Base-by-base conservation (phyloP, 2,329 filamentous ascomycete genomes). In the Diaporthe longicolla region DNA sequence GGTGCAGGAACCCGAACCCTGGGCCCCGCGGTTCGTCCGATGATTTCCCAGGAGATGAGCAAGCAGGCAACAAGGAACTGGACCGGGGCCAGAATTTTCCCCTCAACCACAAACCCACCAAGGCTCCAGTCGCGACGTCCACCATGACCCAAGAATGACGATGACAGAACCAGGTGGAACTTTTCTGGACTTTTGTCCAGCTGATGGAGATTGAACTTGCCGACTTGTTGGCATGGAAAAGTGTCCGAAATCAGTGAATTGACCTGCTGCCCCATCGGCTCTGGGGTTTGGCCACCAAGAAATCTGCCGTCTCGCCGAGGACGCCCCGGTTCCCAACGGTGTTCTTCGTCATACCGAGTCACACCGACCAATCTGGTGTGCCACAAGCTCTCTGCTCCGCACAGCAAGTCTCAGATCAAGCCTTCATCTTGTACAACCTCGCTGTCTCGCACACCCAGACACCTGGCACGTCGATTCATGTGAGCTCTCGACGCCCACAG, bases 81-180 rank as follows among this genome's bases (percentile, higher is more conserved):
- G 24, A 24, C 43, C 45, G 43, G 43, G 37, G 29, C 63, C 45
- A 32, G 63, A 24, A 24, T 26, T 52, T 68, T 26, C n/a, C 48
- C 26, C 63, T 32, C 63, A 37, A 68, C 32, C 8, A 37, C 26
- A 52, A 37, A 52, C 63, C 63, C 63, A 54, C 63, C 48, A 40
- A 11, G 54, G 45, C 45, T 37, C 63, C 48, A 40, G 63, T 68
- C n/a, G 24, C 48, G 15, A 40, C 63, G 32, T 15, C 15, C 32
- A 68, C 32, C 63, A 40, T 68, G 48, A 68, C 48, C 32, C 7
- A 68, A 68, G n/a, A 21, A 54, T 68, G 63, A 66, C 63, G 63
- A 32, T 26, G 17, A 37, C 4, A 17, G 13, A 19, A 37, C 11
- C 21, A 24, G 29, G 10, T 37, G 45, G 61, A 26, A 6, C 40